Conservation (phyloP, 805 yeast species). For the Blastobotrys mokoenaii region DNA sequence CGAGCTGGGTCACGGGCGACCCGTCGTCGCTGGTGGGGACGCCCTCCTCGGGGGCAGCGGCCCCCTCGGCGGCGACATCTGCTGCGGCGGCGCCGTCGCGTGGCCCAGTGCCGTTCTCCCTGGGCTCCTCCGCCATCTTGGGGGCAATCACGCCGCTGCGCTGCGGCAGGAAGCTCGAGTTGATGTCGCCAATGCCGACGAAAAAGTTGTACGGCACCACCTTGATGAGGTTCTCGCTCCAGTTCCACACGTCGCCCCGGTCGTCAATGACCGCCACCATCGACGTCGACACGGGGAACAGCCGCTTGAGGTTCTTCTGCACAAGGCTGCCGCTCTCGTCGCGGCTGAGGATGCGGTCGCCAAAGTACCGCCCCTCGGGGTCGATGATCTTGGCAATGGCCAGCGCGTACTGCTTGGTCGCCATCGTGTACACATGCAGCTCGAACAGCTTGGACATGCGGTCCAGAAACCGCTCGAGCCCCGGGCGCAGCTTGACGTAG, state of each 20-base stretch:
- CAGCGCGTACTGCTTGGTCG: slow-evolving; percentile 86
- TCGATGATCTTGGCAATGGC: slow-evolving; percentile 87
- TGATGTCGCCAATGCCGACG: slow-evolving; percentile 95
- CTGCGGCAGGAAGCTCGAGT: slow-evolving; percentile 83
- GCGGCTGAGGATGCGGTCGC: slow-evolving; percentile 82
- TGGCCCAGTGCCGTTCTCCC: slow-evolving; percentile 14
- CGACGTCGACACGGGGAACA: slow-evolving; percentile 92
- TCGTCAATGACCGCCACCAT: slow-evolving; percentile 97
- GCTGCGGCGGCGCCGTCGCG: neutral
- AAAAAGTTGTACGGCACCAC: slow-evolving; percentile 94
- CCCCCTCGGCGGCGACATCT: slow-evolving; percentile 20
- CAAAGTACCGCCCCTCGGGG: slow-evolving; percentile 79
- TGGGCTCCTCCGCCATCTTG: slow-evolving; percentile 18
- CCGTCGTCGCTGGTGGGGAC: slow-evolving; percentile 21
- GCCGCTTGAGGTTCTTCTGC: slow-evolving; percentile 75
- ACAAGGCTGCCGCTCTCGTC: slow-evolving; percentile 93
- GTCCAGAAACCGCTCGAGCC: slow-evolving; percentile 63
- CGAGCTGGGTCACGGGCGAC: slow-evolving; percentile 14
- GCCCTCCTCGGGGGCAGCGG: slow-evolving; percentile 11
- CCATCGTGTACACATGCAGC: slow-evolving; percentile 96
- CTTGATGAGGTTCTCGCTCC: slow-evolving; percentile 86
- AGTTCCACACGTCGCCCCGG: slow-evolving; percentile 97
- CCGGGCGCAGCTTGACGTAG: slow-evolving; percentile 88
- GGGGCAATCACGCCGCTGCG: slow-evolving; percentile 34
- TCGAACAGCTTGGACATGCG: slow-evolving; percentile 62